Percentiles rank a stretch among this genome's conserved stretches.
phyloP scores from a whole-genome alignment of 106 monocot genomes.

The Agapanthus africanus region DNA sequence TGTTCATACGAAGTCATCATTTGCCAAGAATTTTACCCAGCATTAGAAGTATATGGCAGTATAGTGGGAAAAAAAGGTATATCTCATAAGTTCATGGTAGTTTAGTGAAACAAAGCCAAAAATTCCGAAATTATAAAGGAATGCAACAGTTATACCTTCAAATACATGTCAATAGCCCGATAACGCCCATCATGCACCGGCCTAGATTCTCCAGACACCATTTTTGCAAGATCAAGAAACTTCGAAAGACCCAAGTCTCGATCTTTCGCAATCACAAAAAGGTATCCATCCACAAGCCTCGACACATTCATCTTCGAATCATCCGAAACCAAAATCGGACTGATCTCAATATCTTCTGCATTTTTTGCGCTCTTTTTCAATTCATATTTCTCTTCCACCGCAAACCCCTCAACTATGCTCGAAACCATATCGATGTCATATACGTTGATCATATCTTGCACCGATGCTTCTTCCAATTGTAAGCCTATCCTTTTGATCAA shows the following conservation, averaged over 20 bases:
- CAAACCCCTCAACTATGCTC: conserved; percentile 30
- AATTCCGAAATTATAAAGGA: not conserved
- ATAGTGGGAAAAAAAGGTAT: not conserved
- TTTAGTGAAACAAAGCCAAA: not conserved
- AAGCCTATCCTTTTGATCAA: conserved; percentile 25
- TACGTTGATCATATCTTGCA: conserved; percentile 10
- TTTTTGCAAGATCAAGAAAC: conserved; percentile 29
- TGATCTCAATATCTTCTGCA: not conserved
- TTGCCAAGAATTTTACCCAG: no score
- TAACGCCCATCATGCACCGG: conserved; percentile 40
- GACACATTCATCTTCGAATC: conserved; percentile 21
- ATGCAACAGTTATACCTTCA: conserved; percentile 14
- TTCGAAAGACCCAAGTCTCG: conserved; percentile 15
- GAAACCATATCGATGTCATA: conserved; percentile 22
- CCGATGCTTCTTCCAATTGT: conserved; percentile 24
- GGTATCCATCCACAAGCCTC: conserved; percentile 34
- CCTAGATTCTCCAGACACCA: conserved; percentile 23
- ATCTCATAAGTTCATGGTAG: no score
- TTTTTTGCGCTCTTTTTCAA: conserved; percentile 3
- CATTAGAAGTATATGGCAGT: not conserved
- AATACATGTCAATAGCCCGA: conserved; percentile 34
- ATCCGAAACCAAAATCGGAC: conserved; percentile 2
- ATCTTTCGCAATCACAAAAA: conserved; percentile 27
- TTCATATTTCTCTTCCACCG: conserved; percentile 14
- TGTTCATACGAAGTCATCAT: no score